Base-by-base conservation (phyloP, 371 early-diverging fungal species). In the Neoconidiobolus thromboides region DNA sequence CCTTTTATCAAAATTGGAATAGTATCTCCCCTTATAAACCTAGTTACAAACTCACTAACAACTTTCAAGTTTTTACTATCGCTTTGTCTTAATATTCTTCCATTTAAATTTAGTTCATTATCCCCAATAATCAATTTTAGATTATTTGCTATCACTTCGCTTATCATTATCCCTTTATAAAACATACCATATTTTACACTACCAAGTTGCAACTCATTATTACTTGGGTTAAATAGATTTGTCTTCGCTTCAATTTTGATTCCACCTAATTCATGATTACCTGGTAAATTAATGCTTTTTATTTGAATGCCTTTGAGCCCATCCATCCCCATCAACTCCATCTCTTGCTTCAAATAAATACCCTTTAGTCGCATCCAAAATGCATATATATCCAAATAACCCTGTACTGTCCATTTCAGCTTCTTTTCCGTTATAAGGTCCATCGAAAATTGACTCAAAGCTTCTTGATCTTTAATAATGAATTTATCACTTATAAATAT, bases 21-120 rank as follows among this genome's bases (percentile, higher is more conserved):
- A 6, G 44, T 15, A 14, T 57, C 36, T 2, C 43, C 43, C 4
- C n/a, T 41, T 6, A 57, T 2, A 14, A 38, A 57, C 57, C 44
- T 57, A 44, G 43, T 57, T 15, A 46, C 42, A 40, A 57, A 57
- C 9, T 46, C 57, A 46, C 57, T 43, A 12, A 57, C 41, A 7
- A 57, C 44, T 37, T 42, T 14, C 47, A 57, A 43, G 43, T 26
- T 46, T 10, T 57, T n/a, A 57, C 9, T n/a, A 9, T 15, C 36
- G 37, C 9, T 37, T 43, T 57, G 57, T 12, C 7, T 2, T 7
- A 43, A 36, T 14, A 57, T 3, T 43, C 57, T 41, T 5, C 57
- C 57, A 42, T 15, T 43, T 0, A 57, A 36, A 9, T 57, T 26
- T 3, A 57, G 4, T 39, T 36, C n/a, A 36, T 57, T 57, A 2